phyloP scores from a whole-genome alignment of 75 land plant genomes.

The Azolla pinnata region DNA sequence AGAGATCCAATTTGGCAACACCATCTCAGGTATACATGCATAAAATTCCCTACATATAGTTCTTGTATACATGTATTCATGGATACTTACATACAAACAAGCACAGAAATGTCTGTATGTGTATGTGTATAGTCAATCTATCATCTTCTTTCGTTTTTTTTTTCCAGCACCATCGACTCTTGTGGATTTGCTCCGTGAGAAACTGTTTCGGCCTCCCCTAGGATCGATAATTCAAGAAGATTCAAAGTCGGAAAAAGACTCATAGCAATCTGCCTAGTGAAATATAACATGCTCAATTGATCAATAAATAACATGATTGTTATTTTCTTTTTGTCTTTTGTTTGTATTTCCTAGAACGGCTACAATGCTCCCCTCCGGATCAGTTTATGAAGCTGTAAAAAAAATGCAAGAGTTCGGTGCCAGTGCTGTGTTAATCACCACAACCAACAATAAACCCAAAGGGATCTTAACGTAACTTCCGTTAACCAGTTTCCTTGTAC shows the following conservation, averaged over 20 bases:
- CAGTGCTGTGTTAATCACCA: slow-evolving; percentile 54
- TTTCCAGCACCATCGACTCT: slow-evolving; percentile 20
- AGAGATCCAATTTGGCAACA: slow-evolving; percentile 75
- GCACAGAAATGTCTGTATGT: background rate
- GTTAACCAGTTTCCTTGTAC: background rate
- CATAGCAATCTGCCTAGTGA: background rate
- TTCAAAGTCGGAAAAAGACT: slow-evolving; percentile 42
- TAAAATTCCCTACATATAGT: no score
- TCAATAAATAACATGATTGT: background rate
- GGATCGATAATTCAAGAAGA: slow-evolving; percentile 63
- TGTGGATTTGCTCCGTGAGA: slow-evolving; percentile 71
- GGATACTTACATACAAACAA: background rate
- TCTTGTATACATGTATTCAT: no score
- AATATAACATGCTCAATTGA: background rate
- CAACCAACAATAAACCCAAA: slow-evolving; percentile 57
- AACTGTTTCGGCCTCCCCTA: slow-evolving; percentile 74
- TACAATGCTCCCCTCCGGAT: slow-evolving; percentile 59
- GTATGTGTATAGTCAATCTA: background rate
- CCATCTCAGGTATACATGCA: slow-evolving; percentile 52
- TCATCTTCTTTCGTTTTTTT: background rate
- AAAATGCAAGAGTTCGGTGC: slow-evolving; percentile 70
- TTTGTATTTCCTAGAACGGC: slow-evolving; percentile 39
- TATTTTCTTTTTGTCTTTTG: background rate
- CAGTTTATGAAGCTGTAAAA: slow-evolving; percentile 63
- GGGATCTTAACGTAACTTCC: slow-evolving; percentile 80